These are phyloP conservation scores for Lepidium sativum DNA, from an alignment of 345 rosid genomes.

Conservation along the genomic window DNA sequence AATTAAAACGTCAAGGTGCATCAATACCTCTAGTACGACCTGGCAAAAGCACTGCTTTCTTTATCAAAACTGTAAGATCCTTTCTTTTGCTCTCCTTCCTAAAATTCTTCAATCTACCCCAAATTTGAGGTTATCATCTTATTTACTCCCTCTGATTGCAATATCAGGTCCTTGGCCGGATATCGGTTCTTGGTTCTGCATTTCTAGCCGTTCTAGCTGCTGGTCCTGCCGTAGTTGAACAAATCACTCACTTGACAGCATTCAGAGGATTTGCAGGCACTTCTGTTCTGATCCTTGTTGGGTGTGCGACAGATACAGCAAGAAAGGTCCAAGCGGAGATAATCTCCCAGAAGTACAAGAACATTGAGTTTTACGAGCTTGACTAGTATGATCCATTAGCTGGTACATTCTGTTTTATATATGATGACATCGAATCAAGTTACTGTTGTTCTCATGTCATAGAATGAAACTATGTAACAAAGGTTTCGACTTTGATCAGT, in stretches of 20 bases:
- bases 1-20: constrained; percentile 93
- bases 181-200: constrained; percentile 84
- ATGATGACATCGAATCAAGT: not conserved
- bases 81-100: not conserved
- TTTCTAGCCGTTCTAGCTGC: constrained; percentile 91
- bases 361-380: constrained; percentile 79
- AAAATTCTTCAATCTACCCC: not conserved
- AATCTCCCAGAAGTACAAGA: constrained; percentile 90
- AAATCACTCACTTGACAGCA: constrained; percentile 85
- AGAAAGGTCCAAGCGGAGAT: constrained; percentile 96
- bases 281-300: constrained; percentile 94
- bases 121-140: not conserved
- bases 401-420: not conserved
- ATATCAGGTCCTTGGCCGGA: constrained; percentile 79
- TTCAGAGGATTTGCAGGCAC: constrained; percentile 98
- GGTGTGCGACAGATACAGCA: constrained; percentile 97
- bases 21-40: constrained; percentile 91
- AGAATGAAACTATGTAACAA: not conserved
- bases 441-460: not conserved
- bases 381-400: constrained; percentile 29
- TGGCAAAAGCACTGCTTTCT: constrained; percentile 90
- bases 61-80: constrained; percentile 63
- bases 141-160: not conserved
- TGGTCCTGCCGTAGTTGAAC: constrained; percentile 91
- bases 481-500: constrained; percentile 11